phyloP scores from a whole-genome alignment of 2,329 filamentous ascomycete genomes.

The Macrophomina tecta region DNA sequence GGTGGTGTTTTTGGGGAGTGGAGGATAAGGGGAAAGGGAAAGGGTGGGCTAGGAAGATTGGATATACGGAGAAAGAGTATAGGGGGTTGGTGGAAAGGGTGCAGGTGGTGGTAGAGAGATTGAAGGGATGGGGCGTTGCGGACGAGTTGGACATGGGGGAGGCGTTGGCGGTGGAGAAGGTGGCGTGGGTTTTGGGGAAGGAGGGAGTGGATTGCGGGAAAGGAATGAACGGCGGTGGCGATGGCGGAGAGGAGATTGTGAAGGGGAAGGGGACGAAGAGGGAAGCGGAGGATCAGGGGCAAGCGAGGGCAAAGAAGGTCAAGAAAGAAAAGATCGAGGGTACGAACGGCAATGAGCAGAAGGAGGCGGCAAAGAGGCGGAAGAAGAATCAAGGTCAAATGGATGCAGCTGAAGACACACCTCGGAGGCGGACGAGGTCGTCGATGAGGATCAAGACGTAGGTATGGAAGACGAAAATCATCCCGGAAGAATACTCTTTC shows the following conservation, averaged over 20 bases:
- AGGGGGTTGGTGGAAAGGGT: constrained; percentile 55
- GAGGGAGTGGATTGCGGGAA: constrained; percentile 36
- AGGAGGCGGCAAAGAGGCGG: constrained; percentile 11
- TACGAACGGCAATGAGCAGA: not conserved
- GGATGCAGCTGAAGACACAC: constrained; percentile 32
- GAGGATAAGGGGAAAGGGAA: constrained; percentile 50
- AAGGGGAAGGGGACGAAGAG: not conserved
- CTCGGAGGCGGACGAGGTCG: constrained; percentile 33
- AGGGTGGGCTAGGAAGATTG: constrained; percentile 61
- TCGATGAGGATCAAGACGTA: not conserved
- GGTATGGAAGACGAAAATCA: no score
- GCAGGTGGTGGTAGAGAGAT: constrained; percentile 60
- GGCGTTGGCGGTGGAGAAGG: constrained; percentile 71
- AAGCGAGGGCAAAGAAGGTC: not conserved
- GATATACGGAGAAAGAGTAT: constrained; percentile 76
- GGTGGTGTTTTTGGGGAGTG: constrained; percentile 65
- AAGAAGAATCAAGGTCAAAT: constrained; percentile 34
- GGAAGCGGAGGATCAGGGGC: not conserved
- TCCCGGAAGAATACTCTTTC: no score
- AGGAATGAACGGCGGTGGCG: constrained; percentile 23
- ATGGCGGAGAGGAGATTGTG: not conserved
- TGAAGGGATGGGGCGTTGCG: constrained; percentile 69
- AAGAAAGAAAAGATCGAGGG: not conserved
- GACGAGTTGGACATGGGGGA: constrained; percentile 56
- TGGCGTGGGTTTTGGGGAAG: constrained; percentile 71